Conservation (phyloP, 768 basidiomycete genomes). For the Fomitopsis serialis region DNA sequence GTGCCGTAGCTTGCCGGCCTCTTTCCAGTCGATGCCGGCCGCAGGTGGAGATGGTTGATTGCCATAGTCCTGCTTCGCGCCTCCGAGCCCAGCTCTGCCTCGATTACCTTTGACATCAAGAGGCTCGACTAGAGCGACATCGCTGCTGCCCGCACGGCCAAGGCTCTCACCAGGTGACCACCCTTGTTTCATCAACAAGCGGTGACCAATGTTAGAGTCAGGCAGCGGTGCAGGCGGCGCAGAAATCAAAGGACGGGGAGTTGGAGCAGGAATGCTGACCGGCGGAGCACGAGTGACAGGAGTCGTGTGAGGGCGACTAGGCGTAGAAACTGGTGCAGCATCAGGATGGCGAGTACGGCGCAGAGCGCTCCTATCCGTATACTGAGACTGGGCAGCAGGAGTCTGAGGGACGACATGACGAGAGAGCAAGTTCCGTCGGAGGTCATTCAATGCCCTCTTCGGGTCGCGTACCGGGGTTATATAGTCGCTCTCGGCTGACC, state of each 20-base stretch:
- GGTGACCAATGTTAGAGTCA: conserved; percentile 60
- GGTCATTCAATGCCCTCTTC: conserved; percentile 58
- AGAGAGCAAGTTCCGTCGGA: conserved; percentile 60
- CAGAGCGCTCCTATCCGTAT: conserved; percentile 68
- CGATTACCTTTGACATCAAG: conserved; percentile 39
- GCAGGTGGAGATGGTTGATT: too few relatives aligned
- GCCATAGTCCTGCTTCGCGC: conserved; percentile 14
- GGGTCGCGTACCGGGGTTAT: conserved; percentile 34
- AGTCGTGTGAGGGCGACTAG: not conserved
- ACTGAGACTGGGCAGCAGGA: conserved; percentile 18
- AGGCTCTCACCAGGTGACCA: conserved; percentile 67
- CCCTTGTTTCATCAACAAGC: conserved; percentile 65
- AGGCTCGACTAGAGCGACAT: conserved; percentile 49
- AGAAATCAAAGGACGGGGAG: conserved; percentile 24
- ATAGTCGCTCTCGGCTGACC: not conserved
- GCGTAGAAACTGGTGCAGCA: conserved; percentile 39
- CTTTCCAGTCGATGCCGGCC: conserved; percentile 30
- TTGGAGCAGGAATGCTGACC: too few relatives aligned
- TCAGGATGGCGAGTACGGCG: conserved; percentile 55
- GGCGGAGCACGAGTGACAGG: too few relatives aligned
- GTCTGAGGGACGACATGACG: conserved; percentile 24
- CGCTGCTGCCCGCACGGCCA: conserved; percentile 33
- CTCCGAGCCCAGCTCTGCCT: conserved; percentile 54
- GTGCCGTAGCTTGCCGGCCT: conserved; percentile 33
- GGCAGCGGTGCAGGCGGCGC: conserved; percentile 45